Evolutionary conservation across 2,329 filamentous ascomycete genomes (phyloP), one percentile per base, ranked within the genome.

Genomic region (Karstenula rhodostoma): DNA sequence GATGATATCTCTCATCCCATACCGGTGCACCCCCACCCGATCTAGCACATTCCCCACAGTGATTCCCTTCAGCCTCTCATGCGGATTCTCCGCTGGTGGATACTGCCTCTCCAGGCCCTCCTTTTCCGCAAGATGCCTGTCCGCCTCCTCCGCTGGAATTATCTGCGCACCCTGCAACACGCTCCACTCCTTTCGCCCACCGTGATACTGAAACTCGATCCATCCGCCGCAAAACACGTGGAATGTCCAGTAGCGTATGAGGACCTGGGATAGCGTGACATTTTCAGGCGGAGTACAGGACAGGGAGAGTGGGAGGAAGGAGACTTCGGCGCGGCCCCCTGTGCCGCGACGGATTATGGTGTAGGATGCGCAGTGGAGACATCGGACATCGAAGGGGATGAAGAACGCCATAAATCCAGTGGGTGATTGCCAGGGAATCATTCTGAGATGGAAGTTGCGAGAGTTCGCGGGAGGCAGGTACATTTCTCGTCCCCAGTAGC

Each of bases 331-430:
- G 40, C 43, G 29, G 22, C 52, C 56, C 43, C 40, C 47, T 6
- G 37, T 54, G 6, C 22, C n/a, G 48, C 60, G 61, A n/a, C 48
- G 58, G 15, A 66, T 61, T 8, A 60, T 51, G 8, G 56, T 59
- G 50, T 56, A 43, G 7, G 53, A n/a, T 3, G 23, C n/a, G 47
- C 61, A 66, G 46, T 63, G 63, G 15, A 66, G 47, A 51, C 58
- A 63, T 29, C 46, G 46, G 10, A 63, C 55, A 40, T 55, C 19
- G 25, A 63, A 57, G 4, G 61, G 63, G 25, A 57, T 22, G 15
- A 51, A 49, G 33, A 63, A 61, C 10, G 51, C 43, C 25, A 54
- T 25, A 7, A 51, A 50, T 6, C 7, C 27, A 10, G 43, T 47
- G 3, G 53, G 43, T 15, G 43, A 56, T 17, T 56, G 42, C 53